Base-by-base conservation (phyloP, 169 alveolate species). In the Plasmodium coatneyi region DNA sequence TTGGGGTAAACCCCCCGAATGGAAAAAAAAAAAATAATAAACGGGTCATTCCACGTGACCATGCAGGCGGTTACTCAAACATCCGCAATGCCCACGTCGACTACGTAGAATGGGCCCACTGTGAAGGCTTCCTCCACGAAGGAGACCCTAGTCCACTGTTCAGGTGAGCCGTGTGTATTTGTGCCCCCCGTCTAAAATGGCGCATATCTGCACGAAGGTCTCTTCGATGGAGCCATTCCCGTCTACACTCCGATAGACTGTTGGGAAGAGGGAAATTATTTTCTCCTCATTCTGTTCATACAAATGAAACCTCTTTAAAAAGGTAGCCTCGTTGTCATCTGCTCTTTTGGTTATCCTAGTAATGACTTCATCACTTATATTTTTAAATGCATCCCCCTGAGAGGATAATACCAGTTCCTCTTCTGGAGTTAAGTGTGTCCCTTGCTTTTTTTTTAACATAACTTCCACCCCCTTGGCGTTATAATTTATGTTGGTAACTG, bases 271-370 rank as follows among this genome's bases (percentile, higher is more conserved):
- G 0, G 92, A 56, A 30, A n/a, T 5, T 34, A 84, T 71, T 22
- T 71, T 46, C 36, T 84, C 36, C 36, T 84, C 36, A 32, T 52
- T 84, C 14, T 84, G 32, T 46, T 28, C 54, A 72, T 84, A 84
- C 46, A 84, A n/a, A 46, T 84, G 28, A 60, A 41, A 84, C 39
- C 92, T 84, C 78, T 84, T 84, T 28, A 71, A n/a, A 52, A 84
- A 84, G 12, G 80, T 71, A 5, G 34, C 19, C 56, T 71, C 78
- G 9, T 84, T 32, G 22, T 84, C 92, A 84, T 84, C 92, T 71
- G 30, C 79, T 72, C 92, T 52, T 60, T 41, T 84, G 72, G 9
- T 16, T 52, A 84, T 46, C 52, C 92, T 84, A 9, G 16, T 34
- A 14, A 84, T 12, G 25, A 71, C 36, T 71, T 84, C 92, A 49